These are phyloP conservation scores for Plantago ovata DNA, from an alignment of 257 asterid species.

Conservation along the genomic window DNA sequence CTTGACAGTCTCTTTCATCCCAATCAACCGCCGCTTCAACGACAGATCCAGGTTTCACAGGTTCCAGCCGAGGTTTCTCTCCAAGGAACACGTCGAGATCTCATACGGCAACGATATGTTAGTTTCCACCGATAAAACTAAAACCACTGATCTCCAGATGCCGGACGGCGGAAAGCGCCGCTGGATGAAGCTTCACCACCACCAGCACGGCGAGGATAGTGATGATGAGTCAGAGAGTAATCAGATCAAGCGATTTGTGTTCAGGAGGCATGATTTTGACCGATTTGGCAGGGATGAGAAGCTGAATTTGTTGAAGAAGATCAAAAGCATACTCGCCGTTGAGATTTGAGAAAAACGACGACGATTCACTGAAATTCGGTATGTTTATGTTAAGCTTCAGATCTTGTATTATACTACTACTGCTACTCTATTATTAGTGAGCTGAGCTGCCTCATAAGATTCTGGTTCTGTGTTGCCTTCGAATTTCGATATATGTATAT, in stretches of 20 bases:
- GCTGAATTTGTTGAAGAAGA: neutral
- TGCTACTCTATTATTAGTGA: no score
- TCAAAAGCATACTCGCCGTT: neutral
- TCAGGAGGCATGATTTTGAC: neutral
- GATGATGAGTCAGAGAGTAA: neutral
- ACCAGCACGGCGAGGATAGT: constrained; percentile 22
- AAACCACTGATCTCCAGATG: constrained; percentile 31
- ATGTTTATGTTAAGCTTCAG: no score
- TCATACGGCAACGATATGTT: constrained; percentile 45
- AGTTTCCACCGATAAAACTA: constrained; percentile 29
- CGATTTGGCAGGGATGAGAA: neutral
- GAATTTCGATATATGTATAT: no score
- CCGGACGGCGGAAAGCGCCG: constrained; percentile 22
- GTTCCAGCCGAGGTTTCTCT: constrained; percentile 5
- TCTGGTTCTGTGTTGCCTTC: no score
- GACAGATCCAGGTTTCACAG: constrained; percentile 20
- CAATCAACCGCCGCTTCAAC: constrained; percentile 41
- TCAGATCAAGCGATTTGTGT: neutral
- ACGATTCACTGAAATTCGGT: no score
- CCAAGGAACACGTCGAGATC: constrained; percentile 16
- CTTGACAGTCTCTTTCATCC: constrained; percentile 25
- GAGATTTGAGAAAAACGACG: no score
- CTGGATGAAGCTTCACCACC: constrained; percentile 31
- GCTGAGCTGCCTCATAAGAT: no score
- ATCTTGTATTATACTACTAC: no score